These are phyloP conservation scores for Phaseolus coccineus DNA, from an alignment of 331 rosid species.

Conservation along the genomic window DNA sequence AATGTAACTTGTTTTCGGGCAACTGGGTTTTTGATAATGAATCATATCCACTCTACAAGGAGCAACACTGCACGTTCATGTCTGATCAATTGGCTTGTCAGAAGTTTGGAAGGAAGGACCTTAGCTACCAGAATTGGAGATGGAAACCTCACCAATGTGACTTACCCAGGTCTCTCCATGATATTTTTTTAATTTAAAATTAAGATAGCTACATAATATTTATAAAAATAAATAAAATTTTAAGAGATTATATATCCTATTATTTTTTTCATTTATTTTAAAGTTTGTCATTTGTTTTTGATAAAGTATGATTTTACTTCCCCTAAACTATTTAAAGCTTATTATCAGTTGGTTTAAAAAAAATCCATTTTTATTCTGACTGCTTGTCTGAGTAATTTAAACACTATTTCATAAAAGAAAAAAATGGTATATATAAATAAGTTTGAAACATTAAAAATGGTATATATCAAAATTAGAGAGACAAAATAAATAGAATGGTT, in stretches of 20 bases:
- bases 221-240: background rate
- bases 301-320: too few species aligned
- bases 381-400: too few species aligned
- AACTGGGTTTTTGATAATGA: slow-evolving; percentile 78
- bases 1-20: slow-evolving; percentile 67
- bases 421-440: too few species aligned
- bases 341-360: too few species aligned
- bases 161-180: slow-evolving; percentile 56
- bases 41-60: slow-evolving; percentile 75
- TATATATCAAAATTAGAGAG: too few species aligned
- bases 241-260: background rate
- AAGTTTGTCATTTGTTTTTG: background rate
- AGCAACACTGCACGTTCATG: slow-evolving; percentile 67
- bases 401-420: too few species aligned
- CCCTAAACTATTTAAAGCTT: too few species aligned
- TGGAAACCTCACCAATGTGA: slow-evolving; percentile 79
- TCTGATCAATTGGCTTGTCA: slow-evolving; percentile 89
- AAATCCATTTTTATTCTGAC: too few species aligned
- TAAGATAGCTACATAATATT: background rate
- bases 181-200: background rate
- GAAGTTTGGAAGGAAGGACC: slow-evolving; percentile 75
- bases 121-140: slow-evolving; percentile 66
- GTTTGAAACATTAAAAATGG: too few species aligned
- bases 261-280: too few species aligned
- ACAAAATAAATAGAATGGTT: too few species aligned